phyloP scores from a whole-genome alignment of 1,284 basidiomycete genomes.

The Heterobasidion parviporum region DNA sequence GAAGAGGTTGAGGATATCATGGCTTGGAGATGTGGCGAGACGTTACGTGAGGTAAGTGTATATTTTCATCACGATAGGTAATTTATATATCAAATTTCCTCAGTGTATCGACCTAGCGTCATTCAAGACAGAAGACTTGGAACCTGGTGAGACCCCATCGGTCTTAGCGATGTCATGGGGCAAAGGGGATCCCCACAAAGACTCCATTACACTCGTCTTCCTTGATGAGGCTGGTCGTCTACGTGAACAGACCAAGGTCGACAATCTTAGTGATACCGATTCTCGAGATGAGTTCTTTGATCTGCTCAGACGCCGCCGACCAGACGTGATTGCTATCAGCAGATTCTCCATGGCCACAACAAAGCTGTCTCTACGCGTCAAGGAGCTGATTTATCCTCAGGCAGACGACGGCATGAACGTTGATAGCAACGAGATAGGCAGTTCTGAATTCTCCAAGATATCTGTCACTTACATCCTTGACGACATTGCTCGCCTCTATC shows the following conservation, averaged over 20 bases:
- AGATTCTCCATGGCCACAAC: constrained; percentile 82
- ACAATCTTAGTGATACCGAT: constrained; percentile 74
- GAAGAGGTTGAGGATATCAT: constrained; percentile 88
- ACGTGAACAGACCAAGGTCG: constrained; percentile 83
- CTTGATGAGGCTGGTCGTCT: constrained; percentile 85
- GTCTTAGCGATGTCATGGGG: constrained; percentile 95
- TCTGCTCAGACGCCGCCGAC: constrained; percentile 73
- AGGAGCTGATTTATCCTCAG: constrained; percentile 33
- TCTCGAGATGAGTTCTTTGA: constrained; percentile 71
- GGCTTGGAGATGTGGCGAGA: constrained; percentile 57
- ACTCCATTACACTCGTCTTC: constrained; percentile 81
- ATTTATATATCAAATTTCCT: constrained; percentile 13
- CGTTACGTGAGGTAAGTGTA: constrained; percentile 60
- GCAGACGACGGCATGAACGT: constrained; percentile 9
- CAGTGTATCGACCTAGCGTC: constrained; percentile 74
- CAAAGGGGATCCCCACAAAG: constrained; percentile 86
- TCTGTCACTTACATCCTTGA: constrained; percentile 82
- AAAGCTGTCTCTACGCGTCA: constrained; percentile 61
- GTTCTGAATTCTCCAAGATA: constrained; percentile 11
- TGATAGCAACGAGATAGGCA: constrained; percentile 6
- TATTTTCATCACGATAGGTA: background rate
- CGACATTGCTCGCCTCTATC: constrained; percentile 91
- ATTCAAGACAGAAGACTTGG: constrained; percentile 54
- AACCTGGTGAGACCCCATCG: constrained; percentile 67
- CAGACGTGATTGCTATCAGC: constrained; percentile 85